Evolutionary conservation across 129 eudicot species (phyloP), one percentile per base, ranked within the genome.

Genomic region (Heracleum sosnowskyi): DNA sequence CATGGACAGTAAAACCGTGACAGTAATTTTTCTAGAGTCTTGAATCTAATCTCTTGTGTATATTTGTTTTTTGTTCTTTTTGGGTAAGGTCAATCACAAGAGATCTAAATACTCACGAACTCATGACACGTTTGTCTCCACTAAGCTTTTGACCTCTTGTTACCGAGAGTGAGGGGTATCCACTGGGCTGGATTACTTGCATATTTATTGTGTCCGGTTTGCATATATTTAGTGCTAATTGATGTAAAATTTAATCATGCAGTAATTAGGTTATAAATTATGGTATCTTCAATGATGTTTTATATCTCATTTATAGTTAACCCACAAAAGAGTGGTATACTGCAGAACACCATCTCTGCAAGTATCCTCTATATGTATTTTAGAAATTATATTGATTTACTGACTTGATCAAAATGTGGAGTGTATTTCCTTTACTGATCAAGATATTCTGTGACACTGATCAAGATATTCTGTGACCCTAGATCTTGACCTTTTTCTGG

Each of bases 381-480:
- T 28, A 68, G 22, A 33, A 15, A 68, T 68, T 68, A 4, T 33
- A 33, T 33, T 17, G 12, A 68, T 3, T 12, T 29, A 16, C 37
- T 5, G 35, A 34, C 24, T 70, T 3, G 24, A 22, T 11, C 28
- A 40, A 20, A 4, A 26, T 71, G 39, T 24, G 11, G 22, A 41
- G 36, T 41, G 22, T 72, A n/a, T 72, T 36, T 5, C 24, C 29
- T 28, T 41, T 74, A 74, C 57, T 44, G n/a, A 74, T 74, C 39
- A 74, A 74, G 10, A 73, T 83, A 28, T 81, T 85, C 9, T 57
- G 75, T 49, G 12, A 44, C 80, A 74, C 57, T 44, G n/a, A 74
- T 74, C 39, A 74, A 74, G 10, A 73, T 83, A 28, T 81, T 85
- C 9, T 57, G 75, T 49, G 12, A 44, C 80, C 28, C 60, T 78